phyloP scores from a whole-genome alignment of 2,329 filamentous ascomycete genomes.

The Colletotrichum liriopes region DNA sequence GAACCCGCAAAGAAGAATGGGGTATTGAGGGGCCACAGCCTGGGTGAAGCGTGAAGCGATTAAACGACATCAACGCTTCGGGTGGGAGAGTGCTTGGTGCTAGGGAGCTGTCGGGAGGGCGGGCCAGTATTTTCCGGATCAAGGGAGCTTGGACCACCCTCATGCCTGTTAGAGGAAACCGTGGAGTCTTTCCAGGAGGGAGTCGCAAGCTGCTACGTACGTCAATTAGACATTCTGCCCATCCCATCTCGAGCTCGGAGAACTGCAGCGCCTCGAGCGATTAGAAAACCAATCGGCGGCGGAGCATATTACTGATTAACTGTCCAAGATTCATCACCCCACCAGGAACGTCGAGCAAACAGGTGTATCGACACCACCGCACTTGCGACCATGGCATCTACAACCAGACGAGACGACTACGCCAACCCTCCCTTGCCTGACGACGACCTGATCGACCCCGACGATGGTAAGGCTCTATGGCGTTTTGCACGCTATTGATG shows the following conservation, averaged over 20 bases:
- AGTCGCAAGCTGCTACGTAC: constrained; percentile 38
- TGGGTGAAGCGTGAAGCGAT: not conserved
- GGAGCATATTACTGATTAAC: not conserved
- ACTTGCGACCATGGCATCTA: constrained; percentile 60
- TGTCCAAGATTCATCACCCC: not conserved
- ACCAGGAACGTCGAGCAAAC: not conserved
- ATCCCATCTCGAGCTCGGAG: constrained; percentile 14
- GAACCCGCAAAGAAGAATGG: not conserved
- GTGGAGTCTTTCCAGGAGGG: constrained; percentile 45
- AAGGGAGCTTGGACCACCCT: constrained; percentile 49
- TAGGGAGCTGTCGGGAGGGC: constrained; percentile 18
- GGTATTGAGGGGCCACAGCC: not conserved
- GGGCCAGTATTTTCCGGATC: constrained; percentile 34
- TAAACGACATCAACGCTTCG: not conserved
- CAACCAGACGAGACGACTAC: constrained; percentile 69
- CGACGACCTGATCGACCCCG: constrained; percentile 83
- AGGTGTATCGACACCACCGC: not conserved
- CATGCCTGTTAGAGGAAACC: constrained; percentile 46
- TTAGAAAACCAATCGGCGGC: not conserved
- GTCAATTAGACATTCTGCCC: constrained; percentile 15
- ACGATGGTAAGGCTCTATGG: constrained; percentile 74
- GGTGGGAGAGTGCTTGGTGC: not conserved
- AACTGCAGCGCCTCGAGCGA: not conserved
- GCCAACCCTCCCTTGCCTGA: constrained; percentile 74
- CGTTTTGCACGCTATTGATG: not conserved